Conservation (phyloP, 148 eudicot genomes). For the Rhododendron henanense region DNA sequence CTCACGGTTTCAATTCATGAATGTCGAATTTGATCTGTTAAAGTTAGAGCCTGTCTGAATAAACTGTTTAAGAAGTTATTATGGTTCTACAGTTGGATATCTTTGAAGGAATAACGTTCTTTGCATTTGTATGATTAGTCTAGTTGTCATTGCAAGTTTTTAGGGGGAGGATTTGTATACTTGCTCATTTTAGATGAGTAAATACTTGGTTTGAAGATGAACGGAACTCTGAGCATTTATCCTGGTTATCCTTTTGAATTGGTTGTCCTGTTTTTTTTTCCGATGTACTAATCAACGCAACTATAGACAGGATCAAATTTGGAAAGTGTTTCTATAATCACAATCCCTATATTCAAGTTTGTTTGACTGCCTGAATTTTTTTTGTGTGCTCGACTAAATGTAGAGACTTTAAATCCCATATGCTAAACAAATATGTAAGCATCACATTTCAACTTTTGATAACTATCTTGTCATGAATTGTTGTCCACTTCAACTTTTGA, state of each 20-base stretch:
- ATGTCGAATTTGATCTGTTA: not conserved
- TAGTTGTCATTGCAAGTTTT: not conserved
- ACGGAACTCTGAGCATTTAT: not conserved
- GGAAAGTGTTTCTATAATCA: not conserved
- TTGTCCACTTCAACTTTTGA: not conserved
- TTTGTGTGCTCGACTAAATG: not conserved
- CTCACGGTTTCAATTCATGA: not conserved
- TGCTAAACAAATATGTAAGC: not conserved
- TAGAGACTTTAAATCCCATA: not conserved
- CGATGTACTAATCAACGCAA: not conserved
- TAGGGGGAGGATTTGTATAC: not conserved
- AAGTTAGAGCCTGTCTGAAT: not conserved
- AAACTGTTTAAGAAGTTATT: not conserved
- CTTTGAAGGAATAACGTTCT: not conserved
- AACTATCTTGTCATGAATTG: not conserved
- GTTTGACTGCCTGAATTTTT: not conserved
- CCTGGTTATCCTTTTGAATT: constrained; percentile 3
- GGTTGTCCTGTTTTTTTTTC: not conserved
- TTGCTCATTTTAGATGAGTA: not conserved
- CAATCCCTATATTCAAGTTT: not conserved
- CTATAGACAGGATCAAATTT: not conserved
- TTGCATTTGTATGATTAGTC: not conserved
- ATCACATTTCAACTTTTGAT: not conserved
- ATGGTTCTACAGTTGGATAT: not conserved
- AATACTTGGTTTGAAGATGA: not conserved